phyloP scores from a whole-genome alignment of 2,329 filamentous ascomycete species.

The Penicillium sclerotigenum region DNA sequence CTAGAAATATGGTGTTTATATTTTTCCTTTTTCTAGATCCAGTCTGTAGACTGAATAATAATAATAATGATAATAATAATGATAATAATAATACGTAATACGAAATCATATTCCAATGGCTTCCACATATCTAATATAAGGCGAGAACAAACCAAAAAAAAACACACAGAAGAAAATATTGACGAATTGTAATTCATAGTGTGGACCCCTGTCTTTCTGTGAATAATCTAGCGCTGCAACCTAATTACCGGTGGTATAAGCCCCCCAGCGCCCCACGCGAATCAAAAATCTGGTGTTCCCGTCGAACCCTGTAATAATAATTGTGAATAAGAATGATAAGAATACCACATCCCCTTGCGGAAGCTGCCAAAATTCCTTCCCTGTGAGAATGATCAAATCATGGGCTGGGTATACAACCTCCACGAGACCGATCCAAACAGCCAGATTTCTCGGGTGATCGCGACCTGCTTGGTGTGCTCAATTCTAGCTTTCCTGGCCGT shows the following conservation, averaged over 20 bases:
- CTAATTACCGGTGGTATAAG: background rate
- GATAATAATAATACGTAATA: too few relatives aligned
- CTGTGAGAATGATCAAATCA: slow-evolving; percentile 2
- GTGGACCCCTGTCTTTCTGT: background rate
- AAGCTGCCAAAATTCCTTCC: background rate
- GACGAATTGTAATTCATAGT: background rate
- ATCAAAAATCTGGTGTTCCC: background rate
- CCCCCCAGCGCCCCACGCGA: background rate
- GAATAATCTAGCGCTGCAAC: background rate
- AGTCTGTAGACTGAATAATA: background rate
- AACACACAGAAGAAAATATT: background rate
- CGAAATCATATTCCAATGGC: background rate
- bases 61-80: too few relatives aligned
- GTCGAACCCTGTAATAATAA: background rate
- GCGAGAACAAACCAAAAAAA: background rate
- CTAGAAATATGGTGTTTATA: background rate
- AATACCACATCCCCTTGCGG: background rate
- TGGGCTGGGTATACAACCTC: slow-evolving; percentile 33
- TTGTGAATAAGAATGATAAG: background rate
- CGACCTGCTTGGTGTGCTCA: slow-evolving; percentile 22
- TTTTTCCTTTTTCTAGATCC: background rate
- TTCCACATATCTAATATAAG: background rate
- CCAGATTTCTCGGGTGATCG: slow-evolving; percentile 22
- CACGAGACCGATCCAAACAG: slow-evolving; percentile 21
- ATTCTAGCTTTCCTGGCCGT: slow-evolving; percentile 23